These are phyloP conservation scores for Porodaedalea pini DNA, from an alignment of 1,284 basidiomycete species.

Conservation along the genomic window DNA sequence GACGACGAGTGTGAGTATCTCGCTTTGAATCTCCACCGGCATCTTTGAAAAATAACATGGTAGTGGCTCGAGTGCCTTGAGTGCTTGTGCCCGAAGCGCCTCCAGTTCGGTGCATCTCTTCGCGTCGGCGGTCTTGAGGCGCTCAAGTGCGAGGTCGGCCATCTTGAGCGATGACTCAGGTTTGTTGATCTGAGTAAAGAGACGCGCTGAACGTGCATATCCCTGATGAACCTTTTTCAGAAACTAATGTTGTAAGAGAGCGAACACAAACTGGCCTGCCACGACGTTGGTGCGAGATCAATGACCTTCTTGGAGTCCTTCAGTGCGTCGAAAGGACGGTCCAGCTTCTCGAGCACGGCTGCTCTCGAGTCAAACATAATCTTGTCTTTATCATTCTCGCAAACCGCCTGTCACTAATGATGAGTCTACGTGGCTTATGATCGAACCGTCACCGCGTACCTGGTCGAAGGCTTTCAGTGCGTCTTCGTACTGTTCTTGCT, in stretches of 20 bases:
- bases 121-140: slow-evolving; percentile 27
- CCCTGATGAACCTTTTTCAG: slow-evolving; percentile 29
- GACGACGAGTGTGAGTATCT: not conserved
- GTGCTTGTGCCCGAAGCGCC: not conserved
- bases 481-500: no score
- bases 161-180: slow-evolving; percentile 34
- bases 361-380: slow-evolving; percentile 67
- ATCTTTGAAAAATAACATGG: not conserved
- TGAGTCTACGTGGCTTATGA: no score
- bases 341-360: slow-evolving; percentile 57
- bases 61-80: not conserved
- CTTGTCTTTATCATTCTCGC: slow-evolving; percentile 8
- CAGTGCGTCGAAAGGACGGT: slow-evolving; percentile 55
- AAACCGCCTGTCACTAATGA: no score
- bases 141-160: slow-evolving; percentile 35
- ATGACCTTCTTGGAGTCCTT: slow-evolving; percentile 63
- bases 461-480: no score
- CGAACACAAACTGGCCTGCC: slow-evolving; percentile 50
- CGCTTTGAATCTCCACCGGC: not conserved
- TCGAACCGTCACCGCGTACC: no score
- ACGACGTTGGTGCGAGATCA: slow-evolving; percentile 54
- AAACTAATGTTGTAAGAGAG: no score
- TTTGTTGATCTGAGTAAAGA: slow-evolving; percentile 36
- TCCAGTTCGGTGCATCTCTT: slow-evolving; percentile 12
- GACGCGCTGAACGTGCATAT: slow-evolving; percentile 40